Base-by-base conservation (phyloP, 2,329 filamentous ascomycete species). In the Colletotrichum plurivorum region DNA sequence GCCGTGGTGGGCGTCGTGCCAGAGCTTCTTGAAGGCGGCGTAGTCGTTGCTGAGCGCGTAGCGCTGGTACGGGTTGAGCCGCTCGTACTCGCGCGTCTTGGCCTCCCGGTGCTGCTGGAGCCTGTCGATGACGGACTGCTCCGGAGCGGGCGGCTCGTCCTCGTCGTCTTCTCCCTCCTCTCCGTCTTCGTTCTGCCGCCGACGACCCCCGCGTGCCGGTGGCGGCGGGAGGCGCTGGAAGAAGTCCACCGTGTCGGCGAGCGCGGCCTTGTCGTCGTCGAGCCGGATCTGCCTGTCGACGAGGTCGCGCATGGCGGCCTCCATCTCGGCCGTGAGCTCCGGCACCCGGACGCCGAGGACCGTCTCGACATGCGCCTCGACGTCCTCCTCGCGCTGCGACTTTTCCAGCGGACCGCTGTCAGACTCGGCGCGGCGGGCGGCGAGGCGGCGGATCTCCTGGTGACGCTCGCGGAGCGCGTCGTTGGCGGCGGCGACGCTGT, bases 31-130 rank as follows among this genome's bases (percentile, higher is more conserved):
- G 82, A 90, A 90, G n/a, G 79, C 78, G 65, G 84, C 83, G 73
- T 90, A 90, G 73, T 89, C 86, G 75, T 90, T 90, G 77, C 89
- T 83, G 13, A 82, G 72, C 5, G 82, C 87, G 74, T 90, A 90
- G 27, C 84, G 84, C 71, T 86, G 77, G 67, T 85, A 77, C 54
- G 80, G 74, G 43, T 74, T 78, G 72, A 85, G 77, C 2, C 73
- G 71, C 0, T 76, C 77, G 74, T 89, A 89, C 48, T 84, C 82
- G 12, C 73, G 74, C 0, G 77, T 74, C 62, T 84, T 84, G 41
- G 77, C 71, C 36, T 77, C 74, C 36, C 80, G 80, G 13, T 79
- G 76, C 7, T 79, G 69, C 45, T 77, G 73, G 48, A 85, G 78
- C n/a, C 82, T 66, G 7, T 75, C 73, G 20, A 78, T 68, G 12